phyloP scores from a whole-genome alignment of 306 rosid genomes.

The Sindora glabra region DNA sequence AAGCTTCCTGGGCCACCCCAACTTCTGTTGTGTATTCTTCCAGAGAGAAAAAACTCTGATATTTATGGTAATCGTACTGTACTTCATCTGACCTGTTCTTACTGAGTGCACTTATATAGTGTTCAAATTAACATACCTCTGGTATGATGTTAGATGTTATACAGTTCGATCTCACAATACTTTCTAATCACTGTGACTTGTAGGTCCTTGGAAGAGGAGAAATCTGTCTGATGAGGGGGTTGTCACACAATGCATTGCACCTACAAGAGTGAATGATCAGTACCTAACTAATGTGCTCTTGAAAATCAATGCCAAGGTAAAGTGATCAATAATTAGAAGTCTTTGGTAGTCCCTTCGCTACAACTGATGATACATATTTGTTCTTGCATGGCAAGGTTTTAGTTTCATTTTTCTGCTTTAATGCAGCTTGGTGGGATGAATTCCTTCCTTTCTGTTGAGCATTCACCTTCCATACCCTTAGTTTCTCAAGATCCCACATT shows the following conservation, averaged over 20 bases:
- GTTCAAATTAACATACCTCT: neutral
- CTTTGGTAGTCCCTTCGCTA: neutral
- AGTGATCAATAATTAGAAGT: no score
- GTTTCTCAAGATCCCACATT: constrained; percentile 29
- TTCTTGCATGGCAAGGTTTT: neutral
- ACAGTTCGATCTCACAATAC: neutral
- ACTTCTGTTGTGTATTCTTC: constrained; percentile 40
- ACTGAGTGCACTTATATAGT: no score
- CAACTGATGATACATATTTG: neutral
- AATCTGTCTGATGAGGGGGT: constrained; percentile 25
- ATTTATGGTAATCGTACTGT: constrained; percentile 31
- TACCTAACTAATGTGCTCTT: constrained; percentile 38
- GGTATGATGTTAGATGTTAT: neutral
- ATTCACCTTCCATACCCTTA: constrained; percentile 25
- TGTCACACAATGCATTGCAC: constrained; percentile 41
- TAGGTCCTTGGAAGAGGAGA: constrained; percentile 41
- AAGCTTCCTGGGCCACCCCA: neutral
- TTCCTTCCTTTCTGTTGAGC: constrained; percentile 20
- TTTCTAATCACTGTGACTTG: neutral
- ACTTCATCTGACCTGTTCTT: no score
- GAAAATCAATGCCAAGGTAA: constrained; percentile 50
- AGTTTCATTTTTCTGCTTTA: neutral
- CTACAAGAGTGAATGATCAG: constrained; percentile 28
- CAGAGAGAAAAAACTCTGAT: constrained; percentile 37
- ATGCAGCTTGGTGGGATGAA: constrained; percentile 44